Percentiles rank a stretch among this genome's conserved stretches.
These are phyloP conservation scores for Aeschynomene evenia DNA, from an alignment of 306 rosid genomes.

Conservation along the genomic window DNA sequence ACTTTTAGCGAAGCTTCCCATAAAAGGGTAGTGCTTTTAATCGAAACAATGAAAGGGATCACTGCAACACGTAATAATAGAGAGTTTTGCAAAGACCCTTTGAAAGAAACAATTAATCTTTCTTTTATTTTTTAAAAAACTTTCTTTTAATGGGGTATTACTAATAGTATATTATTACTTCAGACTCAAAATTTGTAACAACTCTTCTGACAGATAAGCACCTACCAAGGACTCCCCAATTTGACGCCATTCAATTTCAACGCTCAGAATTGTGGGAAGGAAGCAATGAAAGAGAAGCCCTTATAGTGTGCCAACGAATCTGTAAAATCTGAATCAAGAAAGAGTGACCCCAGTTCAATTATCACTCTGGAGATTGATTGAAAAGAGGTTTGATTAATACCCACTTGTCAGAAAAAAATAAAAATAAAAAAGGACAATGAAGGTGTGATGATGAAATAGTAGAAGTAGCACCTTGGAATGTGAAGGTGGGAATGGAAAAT, in stretches of 20 bases:
- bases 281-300: background rate
- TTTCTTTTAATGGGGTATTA: background rate
- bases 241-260: constrained; percentile 45
- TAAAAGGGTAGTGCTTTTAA: constrained; percentile 35
- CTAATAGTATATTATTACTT: constrained; percentile 38
- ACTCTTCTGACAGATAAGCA: constrained; percentile 32
- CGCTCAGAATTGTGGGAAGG: background rate
- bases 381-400: background rate
- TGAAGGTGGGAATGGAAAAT: background rate
- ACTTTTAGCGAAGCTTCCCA: constrained; percentile 31
- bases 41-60: constrained; percentile 25
- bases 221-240: constrained; percentile 46
- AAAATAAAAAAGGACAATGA: background rate
- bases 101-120: background rate
- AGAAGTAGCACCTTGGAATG: constrained; percentile 15
- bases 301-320: background rate
- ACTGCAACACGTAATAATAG: constrained; percentile 1
- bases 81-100: background rate
- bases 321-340: constrained; percentile 9
- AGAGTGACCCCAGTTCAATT: constrained; percentile 32
- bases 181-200: constrained; percentile 44
- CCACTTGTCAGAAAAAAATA: background rate
- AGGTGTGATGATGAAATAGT: background rate
- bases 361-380: background rate
- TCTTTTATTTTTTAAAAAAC: background rate